Conservation (phyloP, 257 asterid species). For the Fraxinus pennsylvanica region DNA sequence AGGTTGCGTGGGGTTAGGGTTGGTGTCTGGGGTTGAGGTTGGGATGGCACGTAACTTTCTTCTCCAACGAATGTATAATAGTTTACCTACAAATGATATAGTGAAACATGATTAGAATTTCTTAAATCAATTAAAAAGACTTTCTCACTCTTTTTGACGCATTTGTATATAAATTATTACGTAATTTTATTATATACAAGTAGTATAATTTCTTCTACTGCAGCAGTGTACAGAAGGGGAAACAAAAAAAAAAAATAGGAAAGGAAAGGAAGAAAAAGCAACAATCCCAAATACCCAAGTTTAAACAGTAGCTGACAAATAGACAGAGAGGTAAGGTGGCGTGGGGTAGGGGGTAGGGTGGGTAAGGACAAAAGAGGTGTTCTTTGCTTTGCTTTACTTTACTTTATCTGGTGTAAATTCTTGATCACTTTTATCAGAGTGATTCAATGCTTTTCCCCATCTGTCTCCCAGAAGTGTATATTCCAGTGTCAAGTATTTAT, state of each 20-base stretch:
- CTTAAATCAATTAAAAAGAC: too few species aligned
- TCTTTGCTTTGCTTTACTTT: slow-evolving; percentile 33
- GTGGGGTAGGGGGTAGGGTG: not conserved
- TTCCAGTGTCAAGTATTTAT: slow-evolving; percentile 28
- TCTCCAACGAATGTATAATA: too few species aligned
- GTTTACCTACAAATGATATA: too few species aligned
- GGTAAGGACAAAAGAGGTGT: slow-evolving; percentile 1
- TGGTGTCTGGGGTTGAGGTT: too few species aligned
- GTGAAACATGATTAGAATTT: too few species aligned
- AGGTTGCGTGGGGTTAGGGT: too few species aligned
- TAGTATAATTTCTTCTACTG: slow-evolving; percentile 2
- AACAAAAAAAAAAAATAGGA: too few species aligned
- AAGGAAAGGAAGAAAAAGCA: slow-evolving; percentile 24
- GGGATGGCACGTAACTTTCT: too few species aligned
- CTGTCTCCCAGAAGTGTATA: slow-evolving; percentile 36
- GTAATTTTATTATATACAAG: too few species aligned
- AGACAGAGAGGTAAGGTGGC: slow-evolving; percentile 33
- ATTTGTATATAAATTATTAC: too few species aligned
- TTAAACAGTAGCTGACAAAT: slow-evolving; percentile 31
- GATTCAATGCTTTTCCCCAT: slow-evolving; percentile 27
- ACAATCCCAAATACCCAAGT: slow-evolving; percentile 38
- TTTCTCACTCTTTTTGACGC: too few species aligned
- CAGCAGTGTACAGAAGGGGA: slow-evolving; percentile 27
- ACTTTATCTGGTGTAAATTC: slow-evolving; percentile 28
- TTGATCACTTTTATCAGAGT: slow-evolving; percentile 34